These are phyloP conservation scores for Colletotrichum lentis DNA, from an alignment of 2,329 filamentous ascomycete species.

Conservation along the genomic window DNA sequence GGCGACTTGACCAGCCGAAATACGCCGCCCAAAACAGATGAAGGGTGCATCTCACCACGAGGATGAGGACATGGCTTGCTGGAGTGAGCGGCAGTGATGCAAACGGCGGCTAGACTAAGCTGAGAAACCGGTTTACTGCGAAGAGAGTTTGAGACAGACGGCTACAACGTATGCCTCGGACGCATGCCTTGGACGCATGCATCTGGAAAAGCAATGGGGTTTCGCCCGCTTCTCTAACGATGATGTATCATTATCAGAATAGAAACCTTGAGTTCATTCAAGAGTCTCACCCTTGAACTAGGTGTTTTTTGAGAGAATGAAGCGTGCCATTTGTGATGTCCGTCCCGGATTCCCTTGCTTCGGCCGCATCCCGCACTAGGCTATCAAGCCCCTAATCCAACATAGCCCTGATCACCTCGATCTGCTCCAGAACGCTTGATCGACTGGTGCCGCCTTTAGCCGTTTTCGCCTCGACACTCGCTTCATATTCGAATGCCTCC, in stretches of 20 bases:
- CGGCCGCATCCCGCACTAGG: not conserved
- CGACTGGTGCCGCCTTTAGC: slow-evolving; percentile 76
- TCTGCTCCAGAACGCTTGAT: slow-evolving; percentile 68
- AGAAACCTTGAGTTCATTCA: too few species aligned
- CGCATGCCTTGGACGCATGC: slow-evolving; percentile 11
- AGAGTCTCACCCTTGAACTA: too few species aligned
- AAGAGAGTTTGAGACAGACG: not conserved
- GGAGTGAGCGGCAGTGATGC: slow-evolving; percentile 5
- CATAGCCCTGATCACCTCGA: slow-evolving; percentile 54
- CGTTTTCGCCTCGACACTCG: slow-evolving; percentile 74
- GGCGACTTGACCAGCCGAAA: not conserved
- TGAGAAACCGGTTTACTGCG: not conserved
- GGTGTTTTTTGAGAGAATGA: too few species aligned
- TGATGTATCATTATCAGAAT: too few species aligned
- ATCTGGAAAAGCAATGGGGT: not conserved
- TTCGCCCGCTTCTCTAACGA: too few species aligned
- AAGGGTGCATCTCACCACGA: slow-evolving; percentile 15
- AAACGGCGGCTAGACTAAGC: slow-evolving; percentile 8
- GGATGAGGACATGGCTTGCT: slow-evolving; percentile 24
- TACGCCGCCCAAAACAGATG: not conserved
- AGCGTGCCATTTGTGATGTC: too few species aligned
- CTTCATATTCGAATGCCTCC: slow-evolving; percentile 74
- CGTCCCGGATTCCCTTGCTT: not conserved
- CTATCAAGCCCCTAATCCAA: slow-evolving; percentile 42
- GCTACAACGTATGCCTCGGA: slow-evolving; percentile 3